A percentile compares a stretch with the other conserved stretches of the same genome.
phyloP scores from a whole-genome alignment of 305 asterid species.

The Fraxinus greggii region DNA sequence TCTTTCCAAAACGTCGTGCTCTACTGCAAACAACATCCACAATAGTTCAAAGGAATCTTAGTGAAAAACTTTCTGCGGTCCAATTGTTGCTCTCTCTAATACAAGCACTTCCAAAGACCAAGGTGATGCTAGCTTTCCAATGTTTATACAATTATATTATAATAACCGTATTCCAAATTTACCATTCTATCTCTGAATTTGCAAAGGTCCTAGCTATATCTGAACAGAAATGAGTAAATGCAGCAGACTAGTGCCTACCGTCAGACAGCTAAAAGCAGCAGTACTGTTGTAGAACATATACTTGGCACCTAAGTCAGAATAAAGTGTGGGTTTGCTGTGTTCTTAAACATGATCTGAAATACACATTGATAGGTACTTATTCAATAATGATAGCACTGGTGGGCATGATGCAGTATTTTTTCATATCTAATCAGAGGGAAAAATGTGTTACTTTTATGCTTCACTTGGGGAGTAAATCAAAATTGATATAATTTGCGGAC shows the following conservation, averaged over 20 bases:
- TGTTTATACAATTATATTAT: neutral
- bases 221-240: neutral
- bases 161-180: neutral
- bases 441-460: neutral
- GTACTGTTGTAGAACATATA: neutral
- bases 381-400: neutral
- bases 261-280: neutral
- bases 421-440: neutral
- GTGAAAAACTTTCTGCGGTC: neutral
- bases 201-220: neutral
- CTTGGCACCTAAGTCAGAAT: neutral
- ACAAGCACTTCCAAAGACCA: neutral
- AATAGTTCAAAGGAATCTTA: slow-evolving; percentile 6
- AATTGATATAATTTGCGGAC: neutral
- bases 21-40: slow-evolving; percentile 45
- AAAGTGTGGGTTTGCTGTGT: neutral
- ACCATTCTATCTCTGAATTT: neutral
- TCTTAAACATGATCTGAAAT: neutral
- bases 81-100: neutral
- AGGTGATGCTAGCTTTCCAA: neutral
- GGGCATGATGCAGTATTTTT: neutral
- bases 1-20: slow-evolving; percentile 62
- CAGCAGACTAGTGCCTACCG: neutral
- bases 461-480: neutral
- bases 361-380: neutral